Evolutionary conservation across 2,329 filamentous ascomycete genomes (phyloP), one percentile per base, ranked within the genome.

Genomic region (Exophiala sideris): DNA sequence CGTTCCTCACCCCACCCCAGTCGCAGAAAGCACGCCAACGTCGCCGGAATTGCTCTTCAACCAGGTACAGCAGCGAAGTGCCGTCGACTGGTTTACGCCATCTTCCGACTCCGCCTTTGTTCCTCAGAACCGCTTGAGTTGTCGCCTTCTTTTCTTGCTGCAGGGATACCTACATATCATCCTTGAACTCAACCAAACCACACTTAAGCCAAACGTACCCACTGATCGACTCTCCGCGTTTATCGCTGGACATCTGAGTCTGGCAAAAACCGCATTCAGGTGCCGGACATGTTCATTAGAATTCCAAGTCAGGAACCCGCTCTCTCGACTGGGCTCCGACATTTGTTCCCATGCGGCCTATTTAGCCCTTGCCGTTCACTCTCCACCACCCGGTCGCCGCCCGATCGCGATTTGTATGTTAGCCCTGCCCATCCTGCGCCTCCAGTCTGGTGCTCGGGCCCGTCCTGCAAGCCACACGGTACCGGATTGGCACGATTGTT

Each of bases 401-500:
- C 41, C 57, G 54, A 59, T 60, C 58, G 57, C 52, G 56, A 61
- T 59, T 57, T 61, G 56, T 59, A 59, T 54, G 46, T 59, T 29
- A 52, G 21, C 56, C 48, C 56, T 56, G 58, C 50, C 53, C 58
- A 59, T 49, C 53, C 41, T 54, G 45, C 47, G 52, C 56, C 55
- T 55, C 53, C 58, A 61, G 50, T 50, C 56, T 54, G 52, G 47
- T 58, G 52, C 50, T 53, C 46, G 45, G 58, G 54, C 50, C 52
- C 56, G 42, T 51, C 52, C 54, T 62, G 58, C 54, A 62, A 59
- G 62, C 62, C 62, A 62, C 61, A 54, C 50, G 46, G 45, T 44
- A 32, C 45, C 54, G 59, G 59, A 60, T 63, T 60, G 59, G 59
- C 59, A 52, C 59, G 59, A 59, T 61, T 57, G 56, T 55, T 54